phyloP scores from a whole-genome alignment of 352 stramenopile genomes.

The Plasmopara muralis region DNA sequence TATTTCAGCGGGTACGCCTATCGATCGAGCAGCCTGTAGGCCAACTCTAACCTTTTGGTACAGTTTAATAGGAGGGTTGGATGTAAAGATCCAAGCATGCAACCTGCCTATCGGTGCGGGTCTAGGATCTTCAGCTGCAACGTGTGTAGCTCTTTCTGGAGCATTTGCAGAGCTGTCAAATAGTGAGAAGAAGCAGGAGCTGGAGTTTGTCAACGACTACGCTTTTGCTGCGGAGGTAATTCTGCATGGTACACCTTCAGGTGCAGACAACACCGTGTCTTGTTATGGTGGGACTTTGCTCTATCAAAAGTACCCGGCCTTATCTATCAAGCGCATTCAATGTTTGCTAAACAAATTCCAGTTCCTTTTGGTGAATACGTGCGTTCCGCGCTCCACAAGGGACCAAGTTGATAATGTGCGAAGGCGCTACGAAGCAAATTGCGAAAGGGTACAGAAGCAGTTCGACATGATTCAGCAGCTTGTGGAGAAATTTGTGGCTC shows the following conservation, averaged over 20 bases:
- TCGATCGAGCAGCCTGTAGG: not conserved
- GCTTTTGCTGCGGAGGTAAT: conserved; percentile 86
- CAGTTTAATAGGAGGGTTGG: conserved; percentile 23
- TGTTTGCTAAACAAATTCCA: conserved; percentile 60
- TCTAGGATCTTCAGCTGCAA: conserved; percentile 87
- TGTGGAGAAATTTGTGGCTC: conserved; percentile 47
- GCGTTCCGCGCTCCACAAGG: conserved; percentile 85
- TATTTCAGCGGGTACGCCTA: conserved; percentile 21
- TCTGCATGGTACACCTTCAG: conserved; percentile 86
- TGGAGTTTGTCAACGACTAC: conserved; percentile 75
- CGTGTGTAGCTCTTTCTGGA: conserved; percentile 81
- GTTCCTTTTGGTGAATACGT: conserved; percentile 89
- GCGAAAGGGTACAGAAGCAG: conserved; percentile 29
- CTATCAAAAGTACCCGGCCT: conserved; percentile 55
- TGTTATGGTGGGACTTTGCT: conserved; percentile 81
- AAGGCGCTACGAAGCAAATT: conserved; percentile 48
- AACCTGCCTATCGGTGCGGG: conserved; percentile 81
- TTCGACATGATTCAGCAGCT: conserved; percentile 83
- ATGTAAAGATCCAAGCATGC: conserved; percentile 42
- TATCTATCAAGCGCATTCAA: conserved; percentile 37
- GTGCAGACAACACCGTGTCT: conserved; percentile 89
- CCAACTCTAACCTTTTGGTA: conserved; percentile 7
- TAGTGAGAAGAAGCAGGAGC: conserved; percentile 13
- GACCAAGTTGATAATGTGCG: conserved; percentile 76
- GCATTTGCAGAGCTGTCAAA: conserved; percentile 39